Base-by-base conservation (phyloP, 2,329 filamentous ascomycete genomes). In the Arthrobotrys musiformis region DNA sequence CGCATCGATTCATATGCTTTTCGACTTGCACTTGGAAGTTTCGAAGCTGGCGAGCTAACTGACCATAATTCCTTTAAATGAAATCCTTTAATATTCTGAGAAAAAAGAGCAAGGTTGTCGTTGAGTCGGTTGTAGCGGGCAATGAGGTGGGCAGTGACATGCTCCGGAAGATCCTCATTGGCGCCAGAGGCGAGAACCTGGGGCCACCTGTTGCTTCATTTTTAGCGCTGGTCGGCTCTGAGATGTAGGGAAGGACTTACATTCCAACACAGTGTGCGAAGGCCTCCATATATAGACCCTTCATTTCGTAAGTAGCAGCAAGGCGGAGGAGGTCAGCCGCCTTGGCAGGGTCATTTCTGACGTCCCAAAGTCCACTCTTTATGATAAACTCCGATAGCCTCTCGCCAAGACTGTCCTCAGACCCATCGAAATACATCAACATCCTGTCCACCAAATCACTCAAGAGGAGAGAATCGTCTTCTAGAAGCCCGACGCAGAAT, bases 361-460 rank as follows among this genome's bases (percentile, higher is more conserved):
- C 74, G 30, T 78, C 68, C 68, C 74, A 78, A n/a, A 78, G 40
- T 7, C 68, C 74, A 46, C 61, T 68, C 22, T 60, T 68, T 6
- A 52, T 58, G n/a, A 78, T 73, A 44, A 78, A 78, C 17, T 46
- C 42, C 1, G 61, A 72, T 11, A 78, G 22, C 22, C 35, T 73
- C n/a, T 33, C 7, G 1, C 54, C 54, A 17, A 78, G 28, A n/a
- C 44, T 63, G 4, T 58, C 74, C 22, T 68, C 74, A 9, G 68
- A 37, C 4, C 74, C 74, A 8, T 78, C 68, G 33, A 73, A 78
- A 24, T 78, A 78, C 74, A 78, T 78, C 26, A 78, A 56, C 68
- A 78, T 78, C 1, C 74, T 52, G 35, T 78, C 74, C 13, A 73
- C 52, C 2, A 78, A 46, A 33, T 78, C 66, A 22, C 61, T 78